A percentile compares a stretch with the other conserved stretches of the same genome.
Conservation (phyloP, 1,284 basidiomycete genomes). For the Melampsora larici-populina region DNA sequence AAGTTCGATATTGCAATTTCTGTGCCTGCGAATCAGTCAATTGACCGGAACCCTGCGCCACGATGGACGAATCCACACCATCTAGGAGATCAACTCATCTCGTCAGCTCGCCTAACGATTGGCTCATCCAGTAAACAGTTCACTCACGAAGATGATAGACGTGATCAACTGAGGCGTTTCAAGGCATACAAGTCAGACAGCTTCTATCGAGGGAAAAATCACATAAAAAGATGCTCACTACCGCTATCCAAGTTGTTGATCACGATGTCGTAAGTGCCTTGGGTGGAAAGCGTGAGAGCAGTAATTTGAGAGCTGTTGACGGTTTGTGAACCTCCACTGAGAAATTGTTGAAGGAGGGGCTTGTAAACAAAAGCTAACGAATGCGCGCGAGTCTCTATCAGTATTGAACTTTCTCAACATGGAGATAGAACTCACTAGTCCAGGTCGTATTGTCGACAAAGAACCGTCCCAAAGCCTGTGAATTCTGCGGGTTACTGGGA, state of each 20-base stretch:
- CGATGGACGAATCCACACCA: constrained; percentile 1
- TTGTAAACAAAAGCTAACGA: constrained; percentile 1
- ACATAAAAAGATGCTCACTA: background rate
- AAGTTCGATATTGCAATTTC: background rate
- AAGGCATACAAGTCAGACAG: background rate
- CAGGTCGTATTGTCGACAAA: constrained; percentile 41
- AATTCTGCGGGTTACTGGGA: background rate
- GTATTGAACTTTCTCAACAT: no score
- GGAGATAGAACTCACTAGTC: constrained; percentile 15
- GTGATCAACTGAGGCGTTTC: background rate
- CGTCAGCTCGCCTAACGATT: background rate
- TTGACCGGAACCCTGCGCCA: background rate
- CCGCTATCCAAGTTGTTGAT: constrained; percentile 53
- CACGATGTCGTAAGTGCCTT: constrained; percentile 48
- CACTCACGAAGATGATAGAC: background rate
- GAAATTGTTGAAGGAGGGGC: background rate
- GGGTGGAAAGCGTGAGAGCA: background rate
- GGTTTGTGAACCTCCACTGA: background rate
- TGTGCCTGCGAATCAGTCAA: background rate
- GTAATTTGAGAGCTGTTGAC: constrained; percentile 1
- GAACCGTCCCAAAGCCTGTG: constrained; percentile 28
- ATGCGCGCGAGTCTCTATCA: no score
- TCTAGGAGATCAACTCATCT: background rate
- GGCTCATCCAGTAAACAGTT: background rate
- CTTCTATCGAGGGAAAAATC: background rate